Base-by-base conservation (phyloP, 1,284 basidiomycete genomes). In the Laetiporus sulphureus region DNA sequence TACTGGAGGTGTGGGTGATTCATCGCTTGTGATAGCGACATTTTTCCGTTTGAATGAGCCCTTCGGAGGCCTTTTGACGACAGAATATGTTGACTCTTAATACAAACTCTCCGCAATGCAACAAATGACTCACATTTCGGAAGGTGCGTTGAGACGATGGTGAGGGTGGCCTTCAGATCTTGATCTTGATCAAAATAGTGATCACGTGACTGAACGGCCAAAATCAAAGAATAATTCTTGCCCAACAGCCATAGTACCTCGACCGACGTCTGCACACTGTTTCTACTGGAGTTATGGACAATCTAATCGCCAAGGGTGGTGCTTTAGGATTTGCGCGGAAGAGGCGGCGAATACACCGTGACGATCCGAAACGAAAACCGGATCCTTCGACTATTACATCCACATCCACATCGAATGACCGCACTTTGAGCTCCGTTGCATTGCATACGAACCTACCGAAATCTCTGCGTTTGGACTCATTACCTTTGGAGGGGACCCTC, bases 251-350 rank as follows among this genome's bases (percentile, higher is more conserved):
- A n/a, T n/a, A n/a, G n/a, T n/a, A n/a, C n/a, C n/a, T n/a, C n/a
- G n/a, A n/a, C n/a, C n/a, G n/a, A n/a, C n/a, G n/a, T n/a, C n/a
- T n/a, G n/a, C n/a, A n/a, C n/a, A n/a, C n/a, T n/a, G n/a, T n/a
- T n/a, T n/a, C n/a, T n/a, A n/a, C n/a, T n/a, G n/a, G n/a, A n/a
- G n/a, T n/a, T n/a, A n/a, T n/a, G n/a, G n/a, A n/a, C n/a, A n/a
- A n/a, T n/a, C n/a, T 91, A 12, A 70, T 90, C 43, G 77, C 83
- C 11, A 77, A 79, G 49, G 83, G 83, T 21, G 70, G 85, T 41
- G 74, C 81, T 2, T 66, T 83, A 23, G 63, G 64, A 29, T 72
- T 77, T 18, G 44, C 72, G 8, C 55, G 59, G n/a, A 78, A 73
- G 47, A 72, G 34, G 54, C 62, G 37, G 69, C 73, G 51, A 71